These are phyloP conservation scores for Yueomyces sinensis DNA, from an alignment of 805 yeast species.

Conservation along the genomic window DNA sequence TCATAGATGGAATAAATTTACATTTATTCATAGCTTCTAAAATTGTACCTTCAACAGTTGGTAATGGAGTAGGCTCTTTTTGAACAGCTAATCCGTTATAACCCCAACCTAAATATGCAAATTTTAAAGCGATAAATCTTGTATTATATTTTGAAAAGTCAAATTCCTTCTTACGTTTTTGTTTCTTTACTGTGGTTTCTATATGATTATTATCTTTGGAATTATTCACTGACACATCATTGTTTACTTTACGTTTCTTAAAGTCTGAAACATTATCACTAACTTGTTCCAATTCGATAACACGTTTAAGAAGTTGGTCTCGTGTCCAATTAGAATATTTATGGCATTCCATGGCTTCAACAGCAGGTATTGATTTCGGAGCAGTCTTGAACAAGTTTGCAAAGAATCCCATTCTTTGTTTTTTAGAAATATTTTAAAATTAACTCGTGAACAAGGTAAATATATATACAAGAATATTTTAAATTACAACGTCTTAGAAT, in stretches of 20 bases:
- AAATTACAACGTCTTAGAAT: too few species aligned
- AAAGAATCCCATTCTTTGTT: background rate
- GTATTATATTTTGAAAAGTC: slow-evolving; percentile 52
- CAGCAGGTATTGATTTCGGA: background rate
- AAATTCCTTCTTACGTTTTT: slow-evolving; percentile 32
- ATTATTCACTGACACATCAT: too few species aligned
- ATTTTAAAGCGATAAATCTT: slow-evolving; percentile 64
- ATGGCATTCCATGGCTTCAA: slow-evolving; percentile 2
- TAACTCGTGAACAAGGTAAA: too few species aligned
- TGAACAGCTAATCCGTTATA: slow-evolving; percentile 86
- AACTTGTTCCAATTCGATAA: slow-evolving; percentile 41
- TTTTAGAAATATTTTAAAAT: too few species aligned
- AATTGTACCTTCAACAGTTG: slow-evolving; percentile 75
- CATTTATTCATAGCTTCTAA: slow-evolving; percentile 59
- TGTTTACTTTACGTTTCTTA: background rate
- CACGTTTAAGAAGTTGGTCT: slow-evolving; percentile 44
- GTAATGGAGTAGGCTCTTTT: slow-evolving; percentile 58
- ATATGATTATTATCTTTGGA: background rate
- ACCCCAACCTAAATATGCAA: slow-evolving; percentile 89
- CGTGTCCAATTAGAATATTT: slow-evolving; percentile 52
- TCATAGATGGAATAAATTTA: slow-evolving; percentile 45
- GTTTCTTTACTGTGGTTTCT: slow-evolving; percentile 6
- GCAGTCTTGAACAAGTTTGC: background rate
- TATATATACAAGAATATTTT: too few species aligned
- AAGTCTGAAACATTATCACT: background rate